Conservation (phyloP, 768 basidiomycete genomes). For the Suillus placidus region DNA sequence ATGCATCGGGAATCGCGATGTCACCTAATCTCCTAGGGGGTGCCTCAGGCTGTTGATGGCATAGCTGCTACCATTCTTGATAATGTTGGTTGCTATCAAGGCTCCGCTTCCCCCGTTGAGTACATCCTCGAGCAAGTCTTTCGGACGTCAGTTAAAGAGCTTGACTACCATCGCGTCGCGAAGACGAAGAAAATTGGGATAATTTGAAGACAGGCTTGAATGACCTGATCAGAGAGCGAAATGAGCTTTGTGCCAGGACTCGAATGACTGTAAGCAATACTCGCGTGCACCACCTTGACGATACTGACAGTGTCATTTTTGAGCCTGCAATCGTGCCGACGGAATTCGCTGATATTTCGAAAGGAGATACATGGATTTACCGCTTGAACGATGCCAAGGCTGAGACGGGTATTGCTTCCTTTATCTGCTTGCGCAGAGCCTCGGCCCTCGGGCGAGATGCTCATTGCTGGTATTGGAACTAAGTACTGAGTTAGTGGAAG, state of each 20-base stretch:
- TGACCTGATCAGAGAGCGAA: conserved; percentile 23
- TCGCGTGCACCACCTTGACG: background rate
- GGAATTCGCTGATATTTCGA: background rate
- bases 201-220: conserved; percentile 29
- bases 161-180: conserved; percentile 21
- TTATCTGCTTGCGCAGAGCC: background rate
- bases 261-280: no score
- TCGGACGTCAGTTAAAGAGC: conserved; percentile 29
- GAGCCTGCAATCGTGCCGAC: background rate
- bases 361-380: background rate
- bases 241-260: background rate
- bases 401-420: background rate
- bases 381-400: background rate
- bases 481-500: background rate
- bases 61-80: conserved; percentile 25
- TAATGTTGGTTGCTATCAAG: conserved; percentile 24
- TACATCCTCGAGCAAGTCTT: conserved; percentile 38
- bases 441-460: background rate
- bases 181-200: conserved; percentile 14
- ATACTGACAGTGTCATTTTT: background rate
- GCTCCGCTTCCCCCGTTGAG: conserved; percentile 25
- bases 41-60: background rate
- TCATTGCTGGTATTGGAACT: background rate
- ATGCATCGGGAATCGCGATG: conserved; percentile 19
- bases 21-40: background rate